Evolutionary conservation across 495 filamentous ascomycete genomes (phyloP).

Genomic region (Penicillium desertorum): DNA sequence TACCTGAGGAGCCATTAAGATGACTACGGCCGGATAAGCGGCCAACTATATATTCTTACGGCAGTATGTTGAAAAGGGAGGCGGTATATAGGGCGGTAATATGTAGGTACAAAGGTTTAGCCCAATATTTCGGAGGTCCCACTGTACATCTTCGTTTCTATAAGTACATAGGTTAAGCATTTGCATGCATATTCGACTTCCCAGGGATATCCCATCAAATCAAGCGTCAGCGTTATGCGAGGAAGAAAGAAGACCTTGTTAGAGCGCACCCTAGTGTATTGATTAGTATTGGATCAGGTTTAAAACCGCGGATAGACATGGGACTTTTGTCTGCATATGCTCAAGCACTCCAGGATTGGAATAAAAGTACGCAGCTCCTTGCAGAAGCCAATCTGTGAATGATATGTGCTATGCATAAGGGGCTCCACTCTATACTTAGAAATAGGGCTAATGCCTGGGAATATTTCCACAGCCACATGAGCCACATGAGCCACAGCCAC

Average conservation of each 20-base stretch:
- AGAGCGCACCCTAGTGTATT: not conserved
- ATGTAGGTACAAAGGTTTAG: too few species aligned
- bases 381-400: not conserved
- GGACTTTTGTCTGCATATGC: not conserved
- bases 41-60: too few species aligned
- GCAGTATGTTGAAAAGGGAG: too few species aligned
- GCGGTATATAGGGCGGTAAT: too few species aligned
- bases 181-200: not conserved
- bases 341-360: not conserved
- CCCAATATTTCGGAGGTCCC: too few species aligned
- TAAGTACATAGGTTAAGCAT: not conserved
- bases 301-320: not conserved
- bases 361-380: not conserved
- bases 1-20: too few species aligned
- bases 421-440: not conserved
- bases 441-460: not conserved
- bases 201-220: not conserved
- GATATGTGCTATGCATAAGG: not conserved
- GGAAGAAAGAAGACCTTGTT: not conserved
- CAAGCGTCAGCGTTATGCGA: not conserved
- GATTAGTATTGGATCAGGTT: not conserved
- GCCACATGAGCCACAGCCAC: not conserved
- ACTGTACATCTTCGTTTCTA: too few species aligned
- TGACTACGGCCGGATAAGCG: too few species aligned
- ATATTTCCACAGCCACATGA: not conserved